Evolutionary conservation across 2,329 filamentous ascomycete genomes (phyloP).

Genomic region (Venturia oleaginea): DNA sequence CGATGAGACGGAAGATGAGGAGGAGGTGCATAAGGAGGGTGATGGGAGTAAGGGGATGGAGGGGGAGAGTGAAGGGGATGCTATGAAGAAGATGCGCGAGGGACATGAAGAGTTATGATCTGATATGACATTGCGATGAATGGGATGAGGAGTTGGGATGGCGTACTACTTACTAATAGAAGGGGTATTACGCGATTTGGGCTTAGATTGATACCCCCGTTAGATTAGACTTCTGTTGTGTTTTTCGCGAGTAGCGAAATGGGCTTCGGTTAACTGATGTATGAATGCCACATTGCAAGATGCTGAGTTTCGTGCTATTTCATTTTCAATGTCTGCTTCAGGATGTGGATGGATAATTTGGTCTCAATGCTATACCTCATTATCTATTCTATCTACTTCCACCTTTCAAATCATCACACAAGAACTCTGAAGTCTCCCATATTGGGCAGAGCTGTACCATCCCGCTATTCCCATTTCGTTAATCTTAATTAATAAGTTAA

Average conservation of each 20-base stretch:
- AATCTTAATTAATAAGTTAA: too few relatives aligned
- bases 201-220: slow-evolving; percentile 10
- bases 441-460: too few relatives aligned
- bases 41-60: not conserved
- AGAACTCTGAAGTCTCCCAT: not conserved
- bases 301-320: too few relatives aligned
- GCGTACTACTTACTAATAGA: not conserved
- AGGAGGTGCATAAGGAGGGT: not conserved
- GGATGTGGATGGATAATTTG: too few relatives aligned
- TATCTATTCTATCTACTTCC: too few relatives aligned
- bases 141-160: too few relatives aligned
- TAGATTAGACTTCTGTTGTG: not conserved
- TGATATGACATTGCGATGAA: not conserved
- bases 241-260: too few relatives aligned
- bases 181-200: not conserved
- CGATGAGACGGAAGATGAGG: not conserved
- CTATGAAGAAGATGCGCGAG: not conserved
- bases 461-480: too few relatives aligned
- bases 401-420: not conserved
- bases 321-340: too few relatives aligned
- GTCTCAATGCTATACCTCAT: too few relatives aligned
- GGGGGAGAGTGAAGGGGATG: slow-evolving; percentile 2
- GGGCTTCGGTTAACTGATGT: too few relatives aligned
- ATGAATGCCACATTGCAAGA: too few relatives aligned
- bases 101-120: slow-evolving; percentile 3